A percentile compares a stretch with the other conserved stretches of the same genome.
Conservation (phyloP, 371 early-diverging fungal species). For the Fennellomyces sp. region DNA sequence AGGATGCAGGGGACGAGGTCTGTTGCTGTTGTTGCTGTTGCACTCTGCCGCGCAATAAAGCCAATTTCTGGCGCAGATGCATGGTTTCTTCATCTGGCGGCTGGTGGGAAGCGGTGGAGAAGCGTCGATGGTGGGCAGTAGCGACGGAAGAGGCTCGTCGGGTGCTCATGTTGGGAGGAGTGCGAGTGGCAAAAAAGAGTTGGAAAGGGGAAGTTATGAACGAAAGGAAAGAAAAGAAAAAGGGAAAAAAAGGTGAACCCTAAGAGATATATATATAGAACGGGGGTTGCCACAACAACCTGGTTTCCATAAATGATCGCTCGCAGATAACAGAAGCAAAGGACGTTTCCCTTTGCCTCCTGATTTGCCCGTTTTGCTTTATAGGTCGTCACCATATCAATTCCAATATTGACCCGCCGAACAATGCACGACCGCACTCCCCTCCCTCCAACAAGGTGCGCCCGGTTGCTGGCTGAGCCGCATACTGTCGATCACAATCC, state of each 20-base stretch:
- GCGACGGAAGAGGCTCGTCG: neutral
- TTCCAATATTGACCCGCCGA: neutral
- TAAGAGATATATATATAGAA: neutral
- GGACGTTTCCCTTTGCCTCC: neutral
- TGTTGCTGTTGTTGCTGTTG: neutral
- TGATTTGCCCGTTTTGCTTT: neutral
- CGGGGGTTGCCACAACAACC: no score
- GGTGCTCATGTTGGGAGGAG: neutral
- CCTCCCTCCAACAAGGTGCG: neutral
- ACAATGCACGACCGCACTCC: neutral
- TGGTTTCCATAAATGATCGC: no score
- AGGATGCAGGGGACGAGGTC: neutral
- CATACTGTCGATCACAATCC: neutral
- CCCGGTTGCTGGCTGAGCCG: neutral
- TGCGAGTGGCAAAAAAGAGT: neutral
- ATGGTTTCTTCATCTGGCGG: neutral
- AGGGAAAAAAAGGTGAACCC: neutral
- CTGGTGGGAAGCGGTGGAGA: neutral
- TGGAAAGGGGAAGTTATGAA: neutral
- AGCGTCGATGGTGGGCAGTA: neutral
- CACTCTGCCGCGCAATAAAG: neutral
- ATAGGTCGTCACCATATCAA: neutral
- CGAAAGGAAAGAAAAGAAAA: neutral
- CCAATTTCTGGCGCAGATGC: neutral
- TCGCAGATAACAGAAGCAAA: no score